These are phyloP conservation scores for Naganishia onofrii DNA, from an alignment of 768 basidiomycete genomes.

Conservation along the genomic window DNA sequence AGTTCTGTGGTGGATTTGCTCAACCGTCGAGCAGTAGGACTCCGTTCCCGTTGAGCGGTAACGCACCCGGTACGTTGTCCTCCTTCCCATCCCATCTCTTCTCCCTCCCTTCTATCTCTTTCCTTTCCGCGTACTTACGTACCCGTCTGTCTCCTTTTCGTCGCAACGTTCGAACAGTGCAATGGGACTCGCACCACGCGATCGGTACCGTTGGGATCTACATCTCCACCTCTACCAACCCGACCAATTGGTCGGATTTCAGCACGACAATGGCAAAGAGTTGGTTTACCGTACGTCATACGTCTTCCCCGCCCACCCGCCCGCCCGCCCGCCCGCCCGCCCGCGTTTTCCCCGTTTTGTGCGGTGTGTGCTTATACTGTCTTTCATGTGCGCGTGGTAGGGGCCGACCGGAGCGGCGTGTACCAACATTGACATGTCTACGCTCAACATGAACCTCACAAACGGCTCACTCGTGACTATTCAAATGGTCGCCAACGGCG, in stretches of 20 bases:
- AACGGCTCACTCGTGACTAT: conserved; percentile 73
- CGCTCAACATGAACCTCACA: conserved; percentile 58
- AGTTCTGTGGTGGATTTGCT: conserved; percentile 71
- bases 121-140: neutral
- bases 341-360: neutral
- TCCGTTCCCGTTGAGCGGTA: conserved; percentile 62
- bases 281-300: conserved; percentile 41
- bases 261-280: conserved; percentile 39
- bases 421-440: conserved; percentile 63
- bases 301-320: no score
- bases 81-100: neutral
- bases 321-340: no score
- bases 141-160: neutral
- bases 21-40: conserved; percentile 61
- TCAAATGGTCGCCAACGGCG: conserved; percentile 53
- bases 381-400: neutral
- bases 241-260: conserved; percentile 67
- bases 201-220: conserved; percentile 58
- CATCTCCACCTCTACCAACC: conserved; percentile 55
- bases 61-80: conserved; percentile 61
- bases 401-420: conserved; percentile 65
- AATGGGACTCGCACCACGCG: conserved; percentile 34
- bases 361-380: neutral
- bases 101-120: no score
- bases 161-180: conserved; percentile 56